Conservation (phyloP, 352 stramenopile genomes). For the Nothophytophthora sp. region DNA sequence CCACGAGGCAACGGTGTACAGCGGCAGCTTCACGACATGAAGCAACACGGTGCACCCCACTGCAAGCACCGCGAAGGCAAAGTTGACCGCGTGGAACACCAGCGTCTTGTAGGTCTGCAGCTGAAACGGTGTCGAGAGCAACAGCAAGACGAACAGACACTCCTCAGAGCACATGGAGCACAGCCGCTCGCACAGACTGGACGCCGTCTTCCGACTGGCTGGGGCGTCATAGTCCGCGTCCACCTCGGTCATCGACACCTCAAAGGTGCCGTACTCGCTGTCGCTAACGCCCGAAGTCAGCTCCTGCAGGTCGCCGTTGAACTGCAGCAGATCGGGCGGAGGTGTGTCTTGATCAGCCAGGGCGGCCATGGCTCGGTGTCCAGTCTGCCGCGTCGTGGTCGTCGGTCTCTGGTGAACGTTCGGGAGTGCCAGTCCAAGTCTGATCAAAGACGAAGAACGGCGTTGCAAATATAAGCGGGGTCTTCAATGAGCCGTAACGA, state of each 20-base stretch:
- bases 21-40: constrained; percentile 24
- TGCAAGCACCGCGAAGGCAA: constrained; percentile 40
- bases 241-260: constrained; percentile 65
- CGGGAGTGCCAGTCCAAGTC: no score
- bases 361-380: constrained; percentile 12
- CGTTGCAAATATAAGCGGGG: no score
- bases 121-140: constrained; percentile 54
- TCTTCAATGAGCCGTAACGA: no score
- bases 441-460: no score
- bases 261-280: constrained; percentile 71
- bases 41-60: constrained; percentile 28
- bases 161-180: constrained; percentile 34
- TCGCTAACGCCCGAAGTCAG: constrained; percentile 33
- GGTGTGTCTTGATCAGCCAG: constrained; percentile 12
- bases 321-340: constrained; percentile 6
- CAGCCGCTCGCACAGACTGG: constrained; percentile 7
- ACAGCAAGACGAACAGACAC: constrained; percentile 50
- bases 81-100: constrained; percentile 56
- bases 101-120: constrained; percentile 59
- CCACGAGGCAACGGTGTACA: constrained; percentile 2
- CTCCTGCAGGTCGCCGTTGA: constrained; percentile 10
- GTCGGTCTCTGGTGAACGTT: no score
- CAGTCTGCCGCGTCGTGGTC: no score
- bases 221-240: constrained; percentile 38
- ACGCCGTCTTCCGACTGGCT: constrained; percentile 7